Percentiles rank a stretch among this genome's conserved stretches.
phyloP scores from a whole-genome alignment of 306 rosid species.

The Lupinus albus region DNA sequence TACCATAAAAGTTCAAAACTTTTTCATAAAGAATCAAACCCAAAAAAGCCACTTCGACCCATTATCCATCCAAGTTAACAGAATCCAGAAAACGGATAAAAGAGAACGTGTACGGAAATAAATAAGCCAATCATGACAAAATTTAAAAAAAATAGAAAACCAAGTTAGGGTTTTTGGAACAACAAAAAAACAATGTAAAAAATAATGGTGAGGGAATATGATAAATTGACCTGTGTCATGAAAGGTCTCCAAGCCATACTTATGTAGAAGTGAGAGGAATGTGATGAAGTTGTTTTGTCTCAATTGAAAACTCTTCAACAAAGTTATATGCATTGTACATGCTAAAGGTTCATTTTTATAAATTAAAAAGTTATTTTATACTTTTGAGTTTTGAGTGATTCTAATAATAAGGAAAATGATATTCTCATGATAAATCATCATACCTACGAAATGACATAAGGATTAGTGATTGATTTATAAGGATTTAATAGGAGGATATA shows the following conservation, averaged over 20 bases:
- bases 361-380: too few species aligned
- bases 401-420: too few species aligned
- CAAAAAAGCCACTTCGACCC: not conserved
- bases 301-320: not conserved
- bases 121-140: not conserved
- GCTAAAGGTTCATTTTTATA: too few species aligned
- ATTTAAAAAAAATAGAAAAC: too few species aligned
- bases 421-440: too few species aligned
- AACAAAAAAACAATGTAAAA: slow-evolving; percentile 1
- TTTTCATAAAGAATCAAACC: not conserved
- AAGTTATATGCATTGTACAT: not conserved
- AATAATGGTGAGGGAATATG: not conserved
- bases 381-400: too few species aligned
- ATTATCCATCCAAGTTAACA: slow-evolving; percentile 2
- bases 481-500: too few species aligned
- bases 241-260: slow-evolving; percentile 69
- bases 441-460: too few species aligned
- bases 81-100: not conserved
- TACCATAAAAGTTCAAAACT: not conserved
- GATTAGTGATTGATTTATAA: slow-evolving; percentile 14
- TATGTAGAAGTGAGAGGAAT: not conserved
- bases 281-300: not conserved
- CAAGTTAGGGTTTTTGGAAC: not conserved
- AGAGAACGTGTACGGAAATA: not conserved
- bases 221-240: slow-evolving; percentile 57